Percentiles rank a stretch among this genome's conserved stretches.
Conservation (phyloP, 2,329 filamentous ascomycete genomes). For the Penicillium glabrum region DNA sequence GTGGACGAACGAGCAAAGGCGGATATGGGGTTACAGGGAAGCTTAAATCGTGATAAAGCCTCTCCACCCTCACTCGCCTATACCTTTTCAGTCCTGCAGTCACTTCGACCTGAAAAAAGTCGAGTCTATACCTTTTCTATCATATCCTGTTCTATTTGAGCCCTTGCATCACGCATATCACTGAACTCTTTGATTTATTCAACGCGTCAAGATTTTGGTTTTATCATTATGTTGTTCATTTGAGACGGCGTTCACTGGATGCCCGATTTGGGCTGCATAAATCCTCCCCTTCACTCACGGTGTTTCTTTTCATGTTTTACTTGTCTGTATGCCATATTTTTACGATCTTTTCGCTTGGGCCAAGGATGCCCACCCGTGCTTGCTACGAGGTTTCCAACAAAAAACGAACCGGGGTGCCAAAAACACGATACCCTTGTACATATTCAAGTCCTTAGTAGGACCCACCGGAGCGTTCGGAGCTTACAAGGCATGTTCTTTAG, state of each 20-base stretch:
- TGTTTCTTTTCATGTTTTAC: not conserved
- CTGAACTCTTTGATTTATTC: not conserved
- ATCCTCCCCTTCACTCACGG: no score
- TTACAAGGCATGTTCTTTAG: not conserved
- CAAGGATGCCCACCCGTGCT: no score
- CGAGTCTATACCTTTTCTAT: not conserved
- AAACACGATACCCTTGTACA: not conserved
- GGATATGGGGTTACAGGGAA: conserved; percentile 29
- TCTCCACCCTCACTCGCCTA: no score
- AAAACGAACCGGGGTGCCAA: no score
- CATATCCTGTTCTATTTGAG: not conserved
- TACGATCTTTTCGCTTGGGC: no score
- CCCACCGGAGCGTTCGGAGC: not conserved
- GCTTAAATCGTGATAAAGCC: conserved; percentile 1
- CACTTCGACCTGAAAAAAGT: no score
- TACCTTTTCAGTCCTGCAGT: no score
- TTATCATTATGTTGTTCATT: not conserved
- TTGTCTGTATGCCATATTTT: not conserved
- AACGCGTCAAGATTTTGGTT: not conserved
- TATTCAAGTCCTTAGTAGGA: not conserved
- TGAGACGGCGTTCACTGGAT: not conserved
- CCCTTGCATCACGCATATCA: not conserved
- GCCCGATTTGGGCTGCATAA: not conserved
- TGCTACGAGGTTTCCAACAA: no score
- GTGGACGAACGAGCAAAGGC: conserved; percentile 35